Percentiles rank a stretch among this genome's conserved stretches.
Conservation (phyloP, 495 filamentous ascomycete genomes). For the Saxispiralis lemnorum region DNA sequence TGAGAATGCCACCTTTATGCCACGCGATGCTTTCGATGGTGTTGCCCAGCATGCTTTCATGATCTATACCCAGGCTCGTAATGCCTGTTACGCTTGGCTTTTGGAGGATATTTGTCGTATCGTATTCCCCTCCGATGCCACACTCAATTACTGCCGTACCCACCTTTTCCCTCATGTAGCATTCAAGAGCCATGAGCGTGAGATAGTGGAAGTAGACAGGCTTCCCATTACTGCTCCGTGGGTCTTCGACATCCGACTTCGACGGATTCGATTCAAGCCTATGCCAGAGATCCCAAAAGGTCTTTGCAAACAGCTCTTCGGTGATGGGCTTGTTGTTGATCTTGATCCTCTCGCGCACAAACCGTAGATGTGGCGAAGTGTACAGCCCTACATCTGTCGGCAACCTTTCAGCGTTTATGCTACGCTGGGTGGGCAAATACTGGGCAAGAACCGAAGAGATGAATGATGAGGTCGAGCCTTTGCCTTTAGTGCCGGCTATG, state of each 20-base stretch:
- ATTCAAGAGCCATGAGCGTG: slow-evolving; percentile 76
- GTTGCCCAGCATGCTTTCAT: slow-evolving; percentile 56
- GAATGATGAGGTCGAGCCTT: slow-evolving; percentile 65
- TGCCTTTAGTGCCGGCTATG: slow-evolving; percentile 85
- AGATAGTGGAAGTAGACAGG: slow-evolving; percentile 84
- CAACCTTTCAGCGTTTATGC: slow-evolving; percentile 18
- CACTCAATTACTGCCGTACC: slow-evolving; percentile 78
- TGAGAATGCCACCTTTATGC: slow-evolving; percentile 94
- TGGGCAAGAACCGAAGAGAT: slow-evolving; percentile 43
- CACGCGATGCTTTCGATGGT: slow-evolving; percentile 88
- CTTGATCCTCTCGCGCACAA: slow-evolving; percentile 73
- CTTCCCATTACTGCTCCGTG: slow-evolving; percentile 29
- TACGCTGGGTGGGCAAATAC: slow-evolving; percentile 27
- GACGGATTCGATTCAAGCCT: slow-evolving; percentile 36
- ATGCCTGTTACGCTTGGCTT: slow-evolving; percentile 58
- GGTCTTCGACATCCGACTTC: slow-evolving; percentile 28
- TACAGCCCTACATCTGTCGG: slow-evolving; percentile 48
- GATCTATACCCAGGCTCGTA: slow-evolving; percentile 79
- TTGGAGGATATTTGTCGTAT: slow-evolving; percentile 78
- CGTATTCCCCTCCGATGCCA: slow-evolving; percentile 84
- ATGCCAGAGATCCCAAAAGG: slow-evolving; percentile 86
- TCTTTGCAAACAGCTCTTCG: slow-evolving; percentile 56
- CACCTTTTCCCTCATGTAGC: slow-evolving; percentile 64
- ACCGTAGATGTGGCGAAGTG: slow-evolving; percentile 75
- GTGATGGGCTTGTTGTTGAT: slow-evolving; percentile 63